Evolutionary conservation across 2,329 filamentous ascomycete genomes (phyloP).

Genomic region (Cytospora paraplurivora): DNA sequence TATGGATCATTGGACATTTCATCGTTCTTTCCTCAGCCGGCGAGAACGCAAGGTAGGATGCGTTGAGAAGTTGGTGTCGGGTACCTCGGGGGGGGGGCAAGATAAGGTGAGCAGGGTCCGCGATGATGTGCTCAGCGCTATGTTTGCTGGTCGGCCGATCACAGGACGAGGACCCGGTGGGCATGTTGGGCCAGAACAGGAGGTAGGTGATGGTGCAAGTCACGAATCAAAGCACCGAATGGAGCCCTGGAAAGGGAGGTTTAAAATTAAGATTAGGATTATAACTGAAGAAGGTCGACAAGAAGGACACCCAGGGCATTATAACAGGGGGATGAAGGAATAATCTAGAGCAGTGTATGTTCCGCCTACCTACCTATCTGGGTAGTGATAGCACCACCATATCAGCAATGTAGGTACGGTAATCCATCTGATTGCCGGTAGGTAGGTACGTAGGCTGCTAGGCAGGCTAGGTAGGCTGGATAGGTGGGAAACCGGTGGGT

Average conservation of each 20-base stretch:
- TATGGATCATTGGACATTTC: background rate
- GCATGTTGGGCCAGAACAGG: slow-evolving; percentile 3
- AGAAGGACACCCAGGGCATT: too few species aligned
- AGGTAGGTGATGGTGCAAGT: slow-evolving; percentile 18
- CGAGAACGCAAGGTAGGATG: slow-evolving; percentile 13
- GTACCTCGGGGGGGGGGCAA: slow-evolving; percentile 6
- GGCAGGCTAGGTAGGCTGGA: background rate
- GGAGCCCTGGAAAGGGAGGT: background rate
- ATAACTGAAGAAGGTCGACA: background rate
- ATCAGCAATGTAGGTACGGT: too few species aligned
- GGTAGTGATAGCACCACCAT: too few species aligned
- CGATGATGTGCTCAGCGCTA: slow-evolving; percentile 23
- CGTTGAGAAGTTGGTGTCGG: slow-evolving; percentile 10
- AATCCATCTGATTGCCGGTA: too few species aligned
- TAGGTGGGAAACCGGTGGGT: background rate
- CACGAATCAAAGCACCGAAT: slow-evolving; percentile 13
- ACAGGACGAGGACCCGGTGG: slow-evolving; percentile 6
- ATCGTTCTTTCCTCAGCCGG: background rate
- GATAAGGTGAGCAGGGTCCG: slow-evolving; percentile 20
- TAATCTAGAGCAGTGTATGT: too few species aligned
- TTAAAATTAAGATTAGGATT: too few species aligned
- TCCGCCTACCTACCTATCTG: too few species aligned
- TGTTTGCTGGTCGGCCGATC: background rate
- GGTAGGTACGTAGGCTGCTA: too few species aligned
- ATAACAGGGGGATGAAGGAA: too few species aligned